Conservation (phyloP, 768 basidiomycete genomes). For the Goffeauzyma gilvescens region DNA sequence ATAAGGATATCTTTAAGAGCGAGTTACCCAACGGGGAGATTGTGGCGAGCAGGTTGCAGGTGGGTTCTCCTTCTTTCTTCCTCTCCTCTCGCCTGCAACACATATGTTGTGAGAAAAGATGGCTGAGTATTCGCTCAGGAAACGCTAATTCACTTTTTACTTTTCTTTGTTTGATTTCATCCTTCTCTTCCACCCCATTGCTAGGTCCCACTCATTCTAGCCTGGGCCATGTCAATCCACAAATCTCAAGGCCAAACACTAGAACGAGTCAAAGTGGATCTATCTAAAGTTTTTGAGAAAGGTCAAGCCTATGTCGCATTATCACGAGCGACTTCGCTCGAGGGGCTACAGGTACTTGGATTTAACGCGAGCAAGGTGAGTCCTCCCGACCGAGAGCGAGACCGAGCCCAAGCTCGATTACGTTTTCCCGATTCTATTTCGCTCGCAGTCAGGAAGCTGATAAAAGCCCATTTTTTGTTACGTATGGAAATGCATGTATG, state of each 20-base stretch:
- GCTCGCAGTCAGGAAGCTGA: neutral
- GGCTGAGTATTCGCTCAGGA: too few species aligned
- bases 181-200: too few species aligned
- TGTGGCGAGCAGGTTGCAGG: conserved; percentile 61
- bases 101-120: too few species aligned
- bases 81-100: too few species aligned
- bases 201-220: conserved; percentile 69
- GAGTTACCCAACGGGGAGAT: conserved; percentile 73
- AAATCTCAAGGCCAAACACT: conserved; percentile 96
- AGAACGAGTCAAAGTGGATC: conserved; percentile 81
- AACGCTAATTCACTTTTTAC: neutral
- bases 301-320: conserved; percentile 33
- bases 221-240: conserved; percentile 98
- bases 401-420: neutral
- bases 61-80: conserved; percentile 30
- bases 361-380: conserved; percentile 27
- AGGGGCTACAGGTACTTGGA: conserved; percentile 28
- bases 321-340: conserved; percentile 30
- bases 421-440: neutral
- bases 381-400: neutral
- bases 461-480: too few species aligned
- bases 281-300: conserved; percentile 67
- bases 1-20: conserved; percentile 63
- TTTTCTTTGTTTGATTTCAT: neutral
- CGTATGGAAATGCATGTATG: too few species aligned